These are phyloP conservation scores for Scleroderma citrinum DNA, from an alignment of 768 basidiomycete genomes.

Conservation along the genomic window DNA sequence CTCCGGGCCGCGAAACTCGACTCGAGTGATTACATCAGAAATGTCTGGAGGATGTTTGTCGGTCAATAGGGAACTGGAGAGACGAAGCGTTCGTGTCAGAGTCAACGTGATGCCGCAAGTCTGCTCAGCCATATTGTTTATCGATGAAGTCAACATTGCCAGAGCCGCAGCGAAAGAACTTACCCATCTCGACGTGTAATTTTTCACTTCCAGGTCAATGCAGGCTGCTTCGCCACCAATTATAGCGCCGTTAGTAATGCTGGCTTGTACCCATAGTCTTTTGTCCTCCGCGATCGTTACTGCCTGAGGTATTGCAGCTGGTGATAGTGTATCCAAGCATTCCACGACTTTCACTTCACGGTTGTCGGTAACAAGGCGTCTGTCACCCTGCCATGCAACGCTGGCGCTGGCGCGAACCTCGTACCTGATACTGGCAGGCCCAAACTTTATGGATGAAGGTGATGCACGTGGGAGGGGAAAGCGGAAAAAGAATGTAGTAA, in stretches of 20 bases:
- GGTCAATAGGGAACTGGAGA: constrained; percentile 35
- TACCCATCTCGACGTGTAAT: constrained; percentile 78
- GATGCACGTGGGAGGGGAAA: constrained; percentile 62
- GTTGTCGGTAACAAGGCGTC: constrained; percentile 57
- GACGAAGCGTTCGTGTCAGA: constrained; percentile 53
- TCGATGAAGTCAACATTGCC: constrained; percentile 1
- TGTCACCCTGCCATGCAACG: constrained; percentile 73
- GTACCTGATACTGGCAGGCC: constrained; percentile 62
- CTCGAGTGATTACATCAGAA: constrained; percentile 61
- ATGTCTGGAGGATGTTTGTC: constrained; percentile 34
- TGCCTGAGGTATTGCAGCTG: constrained; percentile 43
- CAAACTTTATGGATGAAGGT: constrained; percentile 69
- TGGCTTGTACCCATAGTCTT: constrained; percentile 72
- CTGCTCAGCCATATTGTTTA: constrained; percentile 30
- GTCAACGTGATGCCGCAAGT: constrained; percentile 61
- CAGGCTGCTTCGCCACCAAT: constrained; percentile 67
- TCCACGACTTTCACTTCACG: constrained; percentile 63
- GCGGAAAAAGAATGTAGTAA: constrained; percentile 76
- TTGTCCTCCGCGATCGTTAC: constrained; percentile 72
- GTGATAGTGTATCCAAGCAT: constrained; percentile 31
- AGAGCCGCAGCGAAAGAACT: constrained; percentile 5
- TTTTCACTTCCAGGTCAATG: constrained; percentile 75
- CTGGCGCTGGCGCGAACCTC: constrained; percentile 68
- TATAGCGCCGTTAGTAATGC: constrained; percentile 53
- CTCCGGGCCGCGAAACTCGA: constrained; percentile 69